These are phyloP conservation scores for Pilobolus umbonatus DNA, from an alignment of 192 early-diverging fungal genomes.

Conservation along the genomic window DNA sequence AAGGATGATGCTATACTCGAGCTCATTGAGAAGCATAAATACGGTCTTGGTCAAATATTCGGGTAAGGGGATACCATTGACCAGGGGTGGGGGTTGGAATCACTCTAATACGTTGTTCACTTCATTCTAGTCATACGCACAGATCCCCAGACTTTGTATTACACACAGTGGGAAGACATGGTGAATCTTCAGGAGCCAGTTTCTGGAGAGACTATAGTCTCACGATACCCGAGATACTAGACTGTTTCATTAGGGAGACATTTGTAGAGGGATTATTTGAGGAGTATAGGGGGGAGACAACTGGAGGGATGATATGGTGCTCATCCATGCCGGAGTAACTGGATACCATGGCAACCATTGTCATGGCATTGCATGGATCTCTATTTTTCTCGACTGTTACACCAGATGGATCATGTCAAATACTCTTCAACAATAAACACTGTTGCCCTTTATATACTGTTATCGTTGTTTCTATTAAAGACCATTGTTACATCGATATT, in stretches of 20 bases:
- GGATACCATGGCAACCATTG: too few relatives aligned
- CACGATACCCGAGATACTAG: constrained; percentile 16
- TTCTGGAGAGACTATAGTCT: constrained; percentile 35
- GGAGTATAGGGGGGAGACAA: neutral
- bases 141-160: constrained; percentile 25
- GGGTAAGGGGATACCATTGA: constrained; percentile 17
- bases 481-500: too few relatives aligned
- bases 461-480: too few relatives aligned
- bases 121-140: constrained; percentile 10
- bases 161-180: constrained; percentile 28
- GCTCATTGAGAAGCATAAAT: constrained; percentile 32
- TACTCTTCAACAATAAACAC: too few relatives aligned
- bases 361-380: too few relatives aligned
- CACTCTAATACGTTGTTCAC: neutral
- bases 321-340: too few relatives aligned
- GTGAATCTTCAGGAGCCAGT: constrained; percentile 12
- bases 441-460: too few relatives aligned
- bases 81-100: too few relatives aligned
- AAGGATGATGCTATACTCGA: constrained; percentile 22
- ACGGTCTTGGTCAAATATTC: constrained; percentile 32
- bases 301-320: neutral
- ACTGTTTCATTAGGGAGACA: constrained; percentile 31
- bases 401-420: too few relatives aligned
- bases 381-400: too few relatives aligned
- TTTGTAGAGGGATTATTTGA: constrained; percentile 27